phyloP scores from a whole-genome alignment of 352 stramenopile species.

The Pythium angustatum region DNA sequence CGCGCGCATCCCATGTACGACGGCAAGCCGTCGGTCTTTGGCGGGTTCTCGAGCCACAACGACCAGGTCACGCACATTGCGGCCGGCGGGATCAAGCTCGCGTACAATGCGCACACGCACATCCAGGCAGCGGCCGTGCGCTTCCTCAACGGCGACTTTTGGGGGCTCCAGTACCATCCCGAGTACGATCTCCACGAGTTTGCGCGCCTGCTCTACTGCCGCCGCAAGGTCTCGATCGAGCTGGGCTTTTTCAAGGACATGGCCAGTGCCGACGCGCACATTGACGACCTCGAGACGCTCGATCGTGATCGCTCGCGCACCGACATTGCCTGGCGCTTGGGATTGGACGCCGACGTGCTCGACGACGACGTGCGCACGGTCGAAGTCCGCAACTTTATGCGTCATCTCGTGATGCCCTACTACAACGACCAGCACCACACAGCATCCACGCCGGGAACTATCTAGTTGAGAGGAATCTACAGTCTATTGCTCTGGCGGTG shows the following conservation, averaged over 20 bases:
- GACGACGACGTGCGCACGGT: slow-evolving; percentile 63
- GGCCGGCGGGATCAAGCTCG: slow-evolving; percentile 49
- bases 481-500: too few relatives aligned
- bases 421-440: slow-evolving; percentile 42
- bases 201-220: slow-evolving; percentile 65
- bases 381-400: slow-evolving; percentile 77
- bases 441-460: too few relatives aligned
- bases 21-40: slow-evolving; percentile 67
- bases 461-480: too few relatives aligned
- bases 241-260: slow-evolving; percentile 67
- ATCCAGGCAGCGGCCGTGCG: slow-evolving; percentile 60
- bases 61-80: slow-evolving; percentile 69
- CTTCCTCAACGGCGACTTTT: slow-evolving; percentile 74
- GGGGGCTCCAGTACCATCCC: slow-evolving; percentile 75
- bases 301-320: slow-evolving; percentile 47
- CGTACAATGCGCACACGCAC: slow-evolving; percentile 55
- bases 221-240: slow-evolving; percentile 57
- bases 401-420: slow-evolving; percentile 61
- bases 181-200: slow-evolving; percentile 83
- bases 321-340: slow-evolving; percentile 66
- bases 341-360: slow-evolving; percentile 68
- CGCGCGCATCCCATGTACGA: slow-evolving; percentile 76
- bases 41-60: slow-evolving; percentile 76
- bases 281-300: slow-evolving; percentile 59
- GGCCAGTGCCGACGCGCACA: slow-evolving; percentile 44